Base-by-base conservation (phyloP, 306 rosid species). In the Vigna nakashimae region DNA sequence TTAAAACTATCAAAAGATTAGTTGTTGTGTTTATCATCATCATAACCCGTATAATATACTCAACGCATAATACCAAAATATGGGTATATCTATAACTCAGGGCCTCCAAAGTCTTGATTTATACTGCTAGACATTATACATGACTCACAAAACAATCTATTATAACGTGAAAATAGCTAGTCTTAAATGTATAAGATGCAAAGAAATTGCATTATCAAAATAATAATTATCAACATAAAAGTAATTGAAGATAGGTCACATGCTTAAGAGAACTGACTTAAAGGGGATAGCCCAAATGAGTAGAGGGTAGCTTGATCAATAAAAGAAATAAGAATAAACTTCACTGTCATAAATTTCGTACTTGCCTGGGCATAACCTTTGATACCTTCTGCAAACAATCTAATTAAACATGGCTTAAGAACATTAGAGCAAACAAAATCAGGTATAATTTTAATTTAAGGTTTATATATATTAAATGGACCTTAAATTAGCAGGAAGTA, bases 141-240 rank as follows among this genome's bases (percentile, higher is more conserved):
- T 79, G 32, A 70, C 14, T 32, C 32, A 43, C 55, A 78, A 58
- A 48, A 53, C 10, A 57, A 69, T 65, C 9, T 18, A 34, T 59
- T 30, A 20, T 8, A 9, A 8, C 6, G 48, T 42, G 42, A 64
- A 18, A 64, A 20, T 4, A 2, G 2, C 32, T 32, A 8, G 30
- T 70, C 17, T 3, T 49, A 45, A 74, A 53, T 62, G 40, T 64
- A 34, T 22, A 20, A 64, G 52, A 34, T 75, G 24, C 11, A 14
- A 51, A 46, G 17, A 36, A 18, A 64, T 5, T 48, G 20, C 34
- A 32, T 50, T 15, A 51, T 22, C 30, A 76, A 18, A 63, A 76
- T 65, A 38, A 65, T 32, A 65, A 22, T 16, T 43, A 38, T 38
- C 53, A 62, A 18, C 26, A 4, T 14, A 69, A 49, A 36, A 22